Evolutionary conservation across 306 rosid species (phyloP), one percentile per base, ranked within the genome.

Genomic region (Luffa acutangula): DNA sequence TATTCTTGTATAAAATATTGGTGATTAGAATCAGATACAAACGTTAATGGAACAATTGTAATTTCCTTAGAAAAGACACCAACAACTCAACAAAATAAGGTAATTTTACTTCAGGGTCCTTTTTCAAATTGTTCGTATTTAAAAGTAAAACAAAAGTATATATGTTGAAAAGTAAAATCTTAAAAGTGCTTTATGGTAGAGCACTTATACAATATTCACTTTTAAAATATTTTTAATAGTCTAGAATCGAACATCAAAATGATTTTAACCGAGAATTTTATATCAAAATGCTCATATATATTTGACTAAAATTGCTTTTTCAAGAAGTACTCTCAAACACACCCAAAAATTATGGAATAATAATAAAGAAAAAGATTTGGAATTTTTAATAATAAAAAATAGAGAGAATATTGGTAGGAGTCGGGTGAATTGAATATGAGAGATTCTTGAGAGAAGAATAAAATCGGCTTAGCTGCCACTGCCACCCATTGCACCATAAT

Each of bases 381-480:
- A 7, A 0, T 42, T 67, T 12, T 72, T n/a, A 48, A 46, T 21
- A 37, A 65, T 13, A 72, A 72, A 63, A 45, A 21, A 71, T 5
- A 12, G 39, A 70, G 56, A 72, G 58, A 72, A 72, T 21, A 71
- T 72, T 5, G 53, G 14, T 43, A 63, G 43, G 20, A 33, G 4
- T 34, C 0, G 34, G 41, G 53, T 69, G 75, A 36, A 65, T 65
- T 42, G 75, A 46, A 71, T 71, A 20, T 6, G 57, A 6, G 42
- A 72, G 77, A 72, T 46, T 45, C 20, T 21, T 25, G 58, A 72
- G 76, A 66, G 74, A 41, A n/a, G 74, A 66, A 66, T 66, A 66
- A 41, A 34, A 66, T 66, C 51, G 51, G 58, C 58, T 72, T 72
- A 21, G 77, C 42, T 72, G 77, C 77, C 58, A 71, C 34, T 72